Percentiles rank a stretch among this genome's conserved stretches.
Conservation (phyloP, 75 land plant species). For the Cunninghamia lanceolata region DNA sequence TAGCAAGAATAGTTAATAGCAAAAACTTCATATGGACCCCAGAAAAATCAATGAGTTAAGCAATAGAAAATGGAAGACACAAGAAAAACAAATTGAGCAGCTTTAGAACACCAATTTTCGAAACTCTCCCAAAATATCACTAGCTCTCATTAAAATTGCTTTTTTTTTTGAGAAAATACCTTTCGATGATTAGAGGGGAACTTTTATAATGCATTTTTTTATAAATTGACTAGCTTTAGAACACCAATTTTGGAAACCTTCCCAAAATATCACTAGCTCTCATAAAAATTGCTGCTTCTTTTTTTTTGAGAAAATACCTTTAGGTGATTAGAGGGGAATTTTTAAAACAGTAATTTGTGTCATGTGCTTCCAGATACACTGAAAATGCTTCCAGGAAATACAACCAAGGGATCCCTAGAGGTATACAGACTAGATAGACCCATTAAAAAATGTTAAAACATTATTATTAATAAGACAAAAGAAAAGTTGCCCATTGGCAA, state of each 20-base stretch:
- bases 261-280: neutral
- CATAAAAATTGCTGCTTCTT: neutral
- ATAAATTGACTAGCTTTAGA: neutral
- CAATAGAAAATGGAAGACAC: neutral
- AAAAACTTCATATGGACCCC: neutral
- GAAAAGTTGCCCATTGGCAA: neutral
- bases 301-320: neutral
- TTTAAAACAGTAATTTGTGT: neutral
- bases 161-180: neutral
- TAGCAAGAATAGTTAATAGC: neutral
- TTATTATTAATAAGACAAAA: neutral
- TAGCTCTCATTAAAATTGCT: too few relatives aligned
- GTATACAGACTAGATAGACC: neutral
- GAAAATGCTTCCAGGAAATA: neutral
- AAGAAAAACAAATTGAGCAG: neutral
- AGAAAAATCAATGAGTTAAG: too few relatives aligned
- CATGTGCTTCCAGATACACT: neutral
- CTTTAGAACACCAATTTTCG: neutral
- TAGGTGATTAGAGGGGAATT: neutral
- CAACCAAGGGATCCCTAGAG: neutral
- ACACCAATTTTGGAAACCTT: too few relatives aligned
- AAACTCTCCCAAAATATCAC: neutral
- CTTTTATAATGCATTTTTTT: too few relatives aligned
- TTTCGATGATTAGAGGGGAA: neutral
- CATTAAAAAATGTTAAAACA: neutral